Conservation (phyloP, 2,329 filamentous ascomycete genomes). For the Phaeomoniella chlamydospora region DNA sequence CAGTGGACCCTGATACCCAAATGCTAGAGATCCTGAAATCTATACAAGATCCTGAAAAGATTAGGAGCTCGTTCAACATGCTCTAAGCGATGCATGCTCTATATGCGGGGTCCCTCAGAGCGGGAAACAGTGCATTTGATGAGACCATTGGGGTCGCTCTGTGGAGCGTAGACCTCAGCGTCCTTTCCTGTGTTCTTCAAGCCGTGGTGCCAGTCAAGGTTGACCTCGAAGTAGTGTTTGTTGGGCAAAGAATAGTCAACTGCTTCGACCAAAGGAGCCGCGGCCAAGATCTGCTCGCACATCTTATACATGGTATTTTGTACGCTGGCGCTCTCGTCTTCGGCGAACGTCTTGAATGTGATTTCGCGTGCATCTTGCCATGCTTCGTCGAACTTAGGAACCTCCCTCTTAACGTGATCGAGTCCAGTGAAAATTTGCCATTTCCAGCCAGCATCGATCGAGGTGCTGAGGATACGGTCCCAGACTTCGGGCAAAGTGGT, state of each 20-base stretch:
- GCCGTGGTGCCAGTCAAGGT: conserved; percentile 92
- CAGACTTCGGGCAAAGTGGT: conserved; percentile 81
- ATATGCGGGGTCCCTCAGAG: neutral
- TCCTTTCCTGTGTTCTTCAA: conserved; percentile 90
- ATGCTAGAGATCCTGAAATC: no score
- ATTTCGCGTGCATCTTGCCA: conserved; percentile 67
- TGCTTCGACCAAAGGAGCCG: conserved; percentile 53
- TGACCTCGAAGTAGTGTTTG: conserved; percentile 98
- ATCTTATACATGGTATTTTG: conserved; percentile 99
- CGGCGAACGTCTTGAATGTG: conserved; percentile 82
- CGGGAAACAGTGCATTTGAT: conserved; percentile 73
- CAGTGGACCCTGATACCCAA: no score
- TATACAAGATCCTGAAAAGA: no score
- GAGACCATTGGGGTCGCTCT: conserved; percentile 83
- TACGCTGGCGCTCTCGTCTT: conserved; percentile 81
- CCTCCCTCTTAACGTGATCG: conserved; percentile 49
- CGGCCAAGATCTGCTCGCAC: conserved; percentile 70
- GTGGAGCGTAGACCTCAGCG: conserved; percentile 88
- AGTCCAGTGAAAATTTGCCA: conserved; percentile 62
- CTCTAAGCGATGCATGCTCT: neutral
- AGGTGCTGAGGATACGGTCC: conserved; percentile 91
- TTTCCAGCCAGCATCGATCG: conserved; percentile 74
- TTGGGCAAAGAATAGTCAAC: conserved; percentile 83
- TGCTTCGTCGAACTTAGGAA: conserved; percentile 60
- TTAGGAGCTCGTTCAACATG: conserved; percentile 2